phyloP scores from a whole-genome alignment of 768 basidiomycete species.

The Saitozyma sp. region DNA sequence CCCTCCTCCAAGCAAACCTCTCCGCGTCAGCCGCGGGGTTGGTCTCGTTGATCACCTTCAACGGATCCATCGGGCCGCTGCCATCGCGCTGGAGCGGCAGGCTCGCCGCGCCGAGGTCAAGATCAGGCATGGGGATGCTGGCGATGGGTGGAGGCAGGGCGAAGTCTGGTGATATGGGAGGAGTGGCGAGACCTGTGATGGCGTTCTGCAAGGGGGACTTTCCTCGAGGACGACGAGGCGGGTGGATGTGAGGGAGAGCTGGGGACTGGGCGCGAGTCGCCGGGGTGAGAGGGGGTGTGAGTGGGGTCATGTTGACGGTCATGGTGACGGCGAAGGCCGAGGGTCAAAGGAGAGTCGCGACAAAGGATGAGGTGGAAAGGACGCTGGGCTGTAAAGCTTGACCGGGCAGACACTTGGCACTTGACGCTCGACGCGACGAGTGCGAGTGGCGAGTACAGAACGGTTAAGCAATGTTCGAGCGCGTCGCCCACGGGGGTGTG shows the following conservation, averaged over 20 bases:
- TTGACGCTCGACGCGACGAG: too few relatives aligned
- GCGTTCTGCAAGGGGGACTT: background rate
- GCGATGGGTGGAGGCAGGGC: conserved; percentile 14
- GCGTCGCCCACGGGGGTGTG: too few relatives aligned
- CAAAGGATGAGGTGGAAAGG: too few relatives aligned
- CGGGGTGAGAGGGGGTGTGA: background rate
- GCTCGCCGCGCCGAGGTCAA: conserved; percentile 9
- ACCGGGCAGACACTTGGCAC: too few relatives aligned
- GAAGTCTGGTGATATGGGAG: conserved; percentile 13
- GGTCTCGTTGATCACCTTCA: conserved; percentile 1
- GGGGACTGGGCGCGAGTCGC: background rate
- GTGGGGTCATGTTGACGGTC: background rate
- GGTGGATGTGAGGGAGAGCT: background rate
- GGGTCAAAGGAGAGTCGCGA: background rate
- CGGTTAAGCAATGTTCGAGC: too few relatives aligned
- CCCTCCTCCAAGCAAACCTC: conserved; percentile 23
- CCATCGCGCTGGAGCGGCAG: background rate
- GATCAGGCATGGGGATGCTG: conserved; percentile 10
- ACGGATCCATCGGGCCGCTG: background rate
- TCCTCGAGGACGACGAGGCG: background rate
- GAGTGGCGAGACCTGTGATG: conserved; percentile 1
- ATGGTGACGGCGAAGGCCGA: background rate
- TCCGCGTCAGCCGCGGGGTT: background rate
- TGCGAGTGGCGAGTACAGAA: too few relatives aligned
- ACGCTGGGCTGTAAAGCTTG: too few relatives aligned